Evolutionary conservation across 345 rosid genomes (phyloP).

Genomic region (Arabidopsis arenosa): DNA sequence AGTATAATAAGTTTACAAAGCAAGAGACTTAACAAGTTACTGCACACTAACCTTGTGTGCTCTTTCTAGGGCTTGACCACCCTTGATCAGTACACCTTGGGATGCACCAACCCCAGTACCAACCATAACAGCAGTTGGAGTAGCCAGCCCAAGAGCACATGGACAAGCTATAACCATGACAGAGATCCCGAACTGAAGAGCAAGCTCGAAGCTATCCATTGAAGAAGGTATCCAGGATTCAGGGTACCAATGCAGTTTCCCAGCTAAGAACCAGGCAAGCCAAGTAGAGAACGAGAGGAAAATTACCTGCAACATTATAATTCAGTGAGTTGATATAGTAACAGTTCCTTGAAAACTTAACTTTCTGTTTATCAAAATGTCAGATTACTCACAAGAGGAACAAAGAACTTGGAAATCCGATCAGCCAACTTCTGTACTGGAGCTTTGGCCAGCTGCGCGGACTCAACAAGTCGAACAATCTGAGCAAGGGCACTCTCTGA

Average conservation of each 20-base stretch:
- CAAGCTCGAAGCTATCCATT: constrained; percentile 92
- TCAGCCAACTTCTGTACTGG: constrained; percentile 97
- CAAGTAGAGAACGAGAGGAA: constrained; percentile 80
- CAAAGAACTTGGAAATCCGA: constrained; percentile 82
- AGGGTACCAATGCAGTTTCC: constrained; percentile 80
- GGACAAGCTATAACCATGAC: constrained; percentile 99
- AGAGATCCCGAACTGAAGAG: constrained; percentile 97
- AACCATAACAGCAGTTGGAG: constrained; percentile 99
- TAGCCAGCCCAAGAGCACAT: constrained; percentile 96
- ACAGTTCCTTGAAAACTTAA: too few species aligned
- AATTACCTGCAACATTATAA: constrained; percentile 62
- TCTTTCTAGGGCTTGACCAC: constrained; percentile 91
- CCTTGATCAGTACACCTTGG: constrained; percentile 89
- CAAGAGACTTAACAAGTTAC: constrained; percentile 11
- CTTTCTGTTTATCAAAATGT: neutral
- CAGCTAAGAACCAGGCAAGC: constrained; percentile 92
- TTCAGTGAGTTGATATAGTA: too few species aligned
- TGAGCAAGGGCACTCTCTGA: constrained; percentile 94
- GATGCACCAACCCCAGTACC: constrained; percentile 99
- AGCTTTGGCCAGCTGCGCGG: constrained; percentile 97
- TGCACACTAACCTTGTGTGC: constrained; percentile 69
- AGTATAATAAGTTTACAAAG: constrained; percentile 10
- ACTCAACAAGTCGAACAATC: constrained; percentile 91
- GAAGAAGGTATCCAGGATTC: constrained; percentile 91
- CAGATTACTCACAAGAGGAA: constrained; percentile 67